phyloP scores from a whole-genome alignment of 495 filamentous ascomycete species.

The Talaromyces stipitatus region DNA sequence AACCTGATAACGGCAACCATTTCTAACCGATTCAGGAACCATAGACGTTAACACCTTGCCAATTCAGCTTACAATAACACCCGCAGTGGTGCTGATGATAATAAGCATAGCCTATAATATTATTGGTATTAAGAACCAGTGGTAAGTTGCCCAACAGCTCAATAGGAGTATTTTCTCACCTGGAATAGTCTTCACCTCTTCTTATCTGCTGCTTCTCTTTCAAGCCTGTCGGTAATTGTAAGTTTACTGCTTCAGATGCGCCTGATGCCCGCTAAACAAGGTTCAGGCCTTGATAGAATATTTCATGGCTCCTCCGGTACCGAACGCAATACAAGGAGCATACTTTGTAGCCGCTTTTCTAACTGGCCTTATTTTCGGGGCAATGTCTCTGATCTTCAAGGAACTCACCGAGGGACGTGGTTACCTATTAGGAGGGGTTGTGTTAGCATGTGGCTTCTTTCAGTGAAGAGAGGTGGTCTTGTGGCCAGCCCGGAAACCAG shows the following conservation, averaged over 20 bases:
- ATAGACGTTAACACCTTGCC: conserved; percentile 43
- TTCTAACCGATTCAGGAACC: background rate
- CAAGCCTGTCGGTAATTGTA: conserved; percentile 64
- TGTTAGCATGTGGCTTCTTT: conserved; percentile 85
- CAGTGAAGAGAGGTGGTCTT: conserved; percentile 68
- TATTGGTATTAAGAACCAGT: conserved; percentile 78
- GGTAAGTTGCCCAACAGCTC: conserved; percentile 26
- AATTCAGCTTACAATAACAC: conserved; percentile 65
- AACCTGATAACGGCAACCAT: background rate
- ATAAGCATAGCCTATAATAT: conserved; percentile 62
- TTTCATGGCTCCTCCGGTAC: conserved; percentile 76
- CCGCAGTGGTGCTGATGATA: conserved; percentile 68
- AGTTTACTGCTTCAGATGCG: conserved; percentile 10
- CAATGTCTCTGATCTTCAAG: conserved; percentile 65
- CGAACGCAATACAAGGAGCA: conserved; percentile 71
- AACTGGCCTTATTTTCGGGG: conserved; percentile 72
- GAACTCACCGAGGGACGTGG: conserved; percentile 83
- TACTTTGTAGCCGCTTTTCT: conserved; percentile 76
- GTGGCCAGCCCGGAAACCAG: conserved; percentile 53
- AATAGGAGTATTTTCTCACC: conserved; percentile 1
- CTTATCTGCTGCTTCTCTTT: conserved; percentile 67
- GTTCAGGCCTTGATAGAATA: conserved; percentile 72
- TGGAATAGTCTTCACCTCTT: conserved; percentile 61
- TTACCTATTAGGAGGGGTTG: conserved; percentile 81
- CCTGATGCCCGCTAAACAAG: background rate